A percentile compares a stretch with the other conserved stretches of the same genome.
These are phyloP conservation scores for Colletotrichum euphorbiae DNA, from an alignment of 2,329 filamentous ascomycete genomes.

Conservation along the genomic window DNA sequence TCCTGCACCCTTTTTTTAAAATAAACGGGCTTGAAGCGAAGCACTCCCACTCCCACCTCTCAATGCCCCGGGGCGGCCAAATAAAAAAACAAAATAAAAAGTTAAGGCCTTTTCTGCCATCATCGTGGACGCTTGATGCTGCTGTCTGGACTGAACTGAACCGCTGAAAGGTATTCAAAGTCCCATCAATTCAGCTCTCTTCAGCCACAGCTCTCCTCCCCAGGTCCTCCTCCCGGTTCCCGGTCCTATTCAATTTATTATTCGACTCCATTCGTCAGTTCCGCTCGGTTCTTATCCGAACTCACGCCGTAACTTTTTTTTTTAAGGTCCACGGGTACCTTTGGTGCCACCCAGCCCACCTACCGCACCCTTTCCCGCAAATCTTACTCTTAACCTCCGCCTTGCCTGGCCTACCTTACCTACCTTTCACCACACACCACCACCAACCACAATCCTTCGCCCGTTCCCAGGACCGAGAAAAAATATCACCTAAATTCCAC, in stretches of 20 bases:
- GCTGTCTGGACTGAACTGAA: neutral
- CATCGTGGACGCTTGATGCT: neutral
- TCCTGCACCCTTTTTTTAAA: slow-evolving; percentile 29
- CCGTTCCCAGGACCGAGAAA: slow-evolving; percentile 21
- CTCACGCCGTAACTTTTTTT: slow-evolving; percentile 18
- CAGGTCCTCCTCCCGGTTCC: neutral
- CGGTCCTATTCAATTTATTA: slow-evolving; percentile 8
- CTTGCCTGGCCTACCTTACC: neutral
- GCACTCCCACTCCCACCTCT: slow-evolving; percentile 6
- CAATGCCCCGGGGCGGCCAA: slow-evolving; percentile 12
- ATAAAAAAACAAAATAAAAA: neutral
- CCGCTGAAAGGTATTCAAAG: too few species aligned
- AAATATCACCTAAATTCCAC: slow-evolving; percentile 25
- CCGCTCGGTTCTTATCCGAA: slow-evolving; percentile 33
- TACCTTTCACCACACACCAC: slow-evolving; percentile 11
- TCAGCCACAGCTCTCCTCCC: neutral
- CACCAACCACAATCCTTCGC: slow-evolving; percentile 5
- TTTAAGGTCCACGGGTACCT: neutral
- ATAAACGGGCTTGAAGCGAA: slow-evolving; percentile 37
- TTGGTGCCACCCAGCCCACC: slow-evolving; percentile 1
- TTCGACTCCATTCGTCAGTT: slow-evolving; percentile 9
- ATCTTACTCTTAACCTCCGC: neutral
- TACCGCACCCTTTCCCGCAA: slow-evolving; percentile 22
- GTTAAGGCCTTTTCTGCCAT: neutral
- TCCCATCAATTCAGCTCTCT: neutral